Evolutionary conservation across 2,329 filamentous ascomycete species (phyloP), one percentile per base, ranked within the genome.

Genomic region (Penicillium sclerotigenum): DNA sequence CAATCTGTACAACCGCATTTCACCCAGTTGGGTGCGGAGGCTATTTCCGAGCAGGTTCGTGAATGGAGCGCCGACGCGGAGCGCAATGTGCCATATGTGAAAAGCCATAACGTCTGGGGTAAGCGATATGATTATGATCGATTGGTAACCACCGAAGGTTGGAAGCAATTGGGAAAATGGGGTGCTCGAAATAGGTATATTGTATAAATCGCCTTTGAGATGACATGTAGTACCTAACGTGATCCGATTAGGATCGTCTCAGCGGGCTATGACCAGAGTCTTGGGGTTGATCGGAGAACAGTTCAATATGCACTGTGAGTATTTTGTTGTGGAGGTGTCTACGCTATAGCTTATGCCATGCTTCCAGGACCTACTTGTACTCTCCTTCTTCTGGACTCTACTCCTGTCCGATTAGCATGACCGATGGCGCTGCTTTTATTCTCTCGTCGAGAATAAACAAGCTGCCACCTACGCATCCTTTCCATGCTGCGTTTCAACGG

Each of bases 371-470:
- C 18, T 84, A 87, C 55, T 71, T 88, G 1, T 88, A 85, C 81
- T 76, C 79, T 13, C 78, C 77, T 3, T 86, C 84, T 0, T 81
- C 79, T 4, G 84, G 83, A 1, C 81, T 83, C 59, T 84, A 85
- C 3, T 82, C 82, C 0, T 89, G 87, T 61, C 87, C 87, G 0
- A 82, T 82, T 20, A 83, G 83, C 26, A 89, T 89, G 87, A 73
- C 68, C 1, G 73, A 75, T 45, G 73, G 73, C 3, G 73, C 73
- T 3, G 72, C 73, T 16, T 68, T 71, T 9, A 65, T 76, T 18
- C 61, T 71, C 13, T 59, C 60, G 1, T 59, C 65, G 9, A 63
- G 59, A 42, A 51, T 68, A 16, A 51, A 40, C 0, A 48, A 22
- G 3, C 28, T 63, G 11, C 58, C 57, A 22, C 31, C 52, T 5